Conservation (phyloP, 176 grass and related monocot genomes). For the Oryza nivara region DNA sequence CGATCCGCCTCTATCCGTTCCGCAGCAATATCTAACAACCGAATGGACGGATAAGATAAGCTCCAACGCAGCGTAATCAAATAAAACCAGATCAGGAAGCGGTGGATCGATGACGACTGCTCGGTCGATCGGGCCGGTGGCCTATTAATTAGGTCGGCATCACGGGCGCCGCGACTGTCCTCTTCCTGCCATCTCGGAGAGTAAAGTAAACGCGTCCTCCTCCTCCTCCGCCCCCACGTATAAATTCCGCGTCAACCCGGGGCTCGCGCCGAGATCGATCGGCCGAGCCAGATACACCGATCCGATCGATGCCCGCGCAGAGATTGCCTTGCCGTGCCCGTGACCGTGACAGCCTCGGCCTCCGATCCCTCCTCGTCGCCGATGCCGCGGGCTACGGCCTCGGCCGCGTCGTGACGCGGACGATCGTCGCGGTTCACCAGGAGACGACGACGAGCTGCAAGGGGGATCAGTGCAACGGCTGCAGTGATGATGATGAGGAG, state of each 20-base stretch:
- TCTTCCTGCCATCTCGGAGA: constrained; percentile 28
- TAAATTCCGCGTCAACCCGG: constrained; percentile 33
- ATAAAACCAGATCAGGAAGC: too few relatives aligned
- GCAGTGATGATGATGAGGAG: background rate
- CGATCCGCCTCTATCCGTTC: background rate
- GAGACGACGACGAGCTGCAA: background rate
- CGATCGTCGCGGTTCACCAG: background rate
- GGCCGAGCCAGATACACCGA: background rate
- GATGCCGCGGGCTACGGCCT: background rate
- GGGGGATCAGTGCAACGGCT: background rate
- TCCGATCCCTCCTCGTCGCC: constrained; percentile 37
- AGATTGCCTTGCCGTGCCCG: constrained; percentile 12
- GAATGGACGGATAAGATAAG: too few relatives aligned
- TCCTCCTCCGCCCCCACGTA: constrained; percentile 20
- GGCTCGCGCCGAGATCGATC: background rate
- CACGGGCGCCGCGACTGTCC: constrained; percentile 20
- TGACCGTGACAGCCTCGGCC: constrained; percentile 3
- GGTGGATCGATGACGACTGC: too few relatives aligned
- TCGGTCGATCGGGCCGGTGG: too few relatives aligned
- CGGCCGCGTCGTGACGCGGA: background rate
- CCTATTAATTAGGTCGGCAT: constrained; percentile 34
- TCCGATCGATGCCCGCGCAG: constrained; percentile 11
- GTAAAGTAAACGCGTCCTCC: background rate
- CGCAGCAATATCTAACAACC: too few relatives aligned
- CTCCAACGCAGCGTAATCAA: too few relatives aligned